Evolutionary conservation across 2,329 filamentous ascomycete genomes (phyloP), one percentile per base, ranked within the genome.

Genomic region (Xylaria sp.): DNA sequence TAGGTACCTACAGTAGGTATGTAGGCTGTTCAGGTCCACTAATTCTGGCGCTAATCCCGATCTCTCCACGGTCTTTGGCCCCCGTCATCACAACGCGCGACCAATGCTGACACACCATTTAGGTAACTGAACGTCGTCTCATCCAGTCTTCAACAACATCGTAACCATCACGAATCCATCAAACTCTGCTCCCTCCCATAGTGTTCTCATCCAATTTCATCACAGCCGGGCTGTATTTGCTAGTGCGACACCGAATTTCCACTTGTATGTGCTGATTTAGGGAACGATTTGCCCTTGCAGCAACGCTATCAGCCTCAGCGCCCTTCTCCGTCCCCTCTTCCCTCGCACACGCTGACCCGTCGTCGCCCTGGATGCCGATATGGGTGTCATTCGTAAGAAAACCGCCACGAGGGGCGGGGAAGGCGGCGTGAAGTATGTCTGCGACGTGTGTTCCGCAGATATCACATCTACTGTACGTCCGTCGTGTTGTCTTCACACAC

Each of bases 341-440:
- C 43, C 7, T 20, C 3, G 28, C 20, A n/a, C 33, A 33, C 43
- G 31, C 20, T 31, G 39, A 43, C 28, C 13, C 63, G 64, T 31
- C 63, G 62, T 39, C 67, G 68, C 43, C 15, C 58, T 67, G 64
- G 68, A 75, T 48, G 76, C 69, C 75, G 72, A 75, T 59, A 98
- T 98, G 95, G 94, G 94, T 75, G 92, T 97, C 78, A 97, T 98
- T 80, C 92, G 94, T 79, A 98, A 98, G 86, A 98, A 98, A 85
- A 96, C 93, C 69, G 92, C 92, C 74, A 90, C 91, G 64, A 88
- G 93, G 78, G 93, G 93, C 71, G 94, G 92, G 61, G 94, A 98
- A 79, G 94, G 92, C 57, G 93, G 93, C 72, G 92, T 94, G 39
- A 98, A 98, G 80, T 99, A 97, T 80, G 94, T 98, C 73, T 99